Evolutionary conservation across 2,329 filamentous ascomycete genomes (phyloP).

Genomic region (Nemania sp.): DNA sequence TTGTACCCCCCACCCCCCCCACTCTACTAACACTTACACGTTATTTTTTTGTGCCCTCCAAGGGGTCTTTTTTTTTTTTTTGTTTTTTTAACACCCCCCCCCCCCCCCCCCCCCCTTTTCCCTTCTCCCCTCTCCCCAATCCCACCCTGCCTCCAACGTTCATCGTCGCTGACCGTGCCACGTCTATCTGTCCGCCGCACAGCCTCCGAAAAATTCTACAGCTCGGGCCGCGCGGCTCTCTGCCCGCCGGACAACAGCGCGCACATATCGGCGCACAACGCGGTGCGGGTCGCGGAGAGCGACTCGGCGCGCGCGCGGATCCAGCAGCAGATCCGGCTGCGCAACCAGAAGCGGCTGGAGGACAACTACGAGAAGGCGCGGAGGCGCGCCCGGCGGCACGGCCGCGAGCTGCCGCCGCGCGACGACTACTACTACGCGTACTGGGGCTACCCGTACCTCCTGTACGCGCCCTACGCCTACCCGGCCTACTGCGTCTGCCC

Average conservation of each 20-base stretch:
- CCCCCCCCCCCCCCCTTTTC: too few species aligned
- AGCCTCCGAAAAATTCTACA: slow-evolving; percentile 52
- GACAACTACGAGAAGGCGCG: slow-evolving; percentile 60
- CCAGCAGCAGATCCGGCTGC: slow-evolving; percentile 44
- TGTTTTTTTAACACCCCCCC: too few species aligned
- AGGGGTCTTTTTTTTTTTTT: too few species aligned
- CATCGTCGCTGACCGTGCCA: background rate
- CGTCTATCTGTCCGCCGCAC: background rate
- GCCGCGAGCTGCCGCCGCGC: slow-evolving; percentile 51
- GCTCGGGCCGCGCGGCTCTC: slow-evolving; percentile 52
- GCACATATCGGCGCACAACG: slow-evolving; percentile 76
- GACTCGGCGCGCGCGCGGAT: slow-evolving; percentile 37
- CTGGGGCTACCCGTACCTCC: slow-evolving; percentile 58
- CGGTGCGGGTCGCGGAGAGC: slow-evolving; percentile 51
- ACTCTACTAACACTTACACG: too few species aligned
- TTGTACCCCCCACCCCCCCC: too few species aligned
- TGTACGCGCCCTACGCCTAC: slow-evolving; percentile 53
- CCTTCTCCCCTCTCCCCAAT: too few species aligned
- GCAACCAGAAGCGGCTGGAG: slow-evolving; percentile 49
- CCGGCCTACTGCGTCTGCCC: slow-evolving; percentile 35
- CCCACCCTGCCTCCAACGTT: too few species aligned
- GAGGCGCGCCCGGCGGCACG: slow-evolving; percentile 55
- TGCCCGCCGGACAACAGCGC: slow-evolving; percentile 62
- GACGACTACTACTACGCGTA: slow-evolving; percentile 54
- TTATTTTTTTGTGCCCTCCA: too few species aligned